phyloP scores from a whole-genome alignment of 106 monocot genomes.

The Allium cepa region DNA sequence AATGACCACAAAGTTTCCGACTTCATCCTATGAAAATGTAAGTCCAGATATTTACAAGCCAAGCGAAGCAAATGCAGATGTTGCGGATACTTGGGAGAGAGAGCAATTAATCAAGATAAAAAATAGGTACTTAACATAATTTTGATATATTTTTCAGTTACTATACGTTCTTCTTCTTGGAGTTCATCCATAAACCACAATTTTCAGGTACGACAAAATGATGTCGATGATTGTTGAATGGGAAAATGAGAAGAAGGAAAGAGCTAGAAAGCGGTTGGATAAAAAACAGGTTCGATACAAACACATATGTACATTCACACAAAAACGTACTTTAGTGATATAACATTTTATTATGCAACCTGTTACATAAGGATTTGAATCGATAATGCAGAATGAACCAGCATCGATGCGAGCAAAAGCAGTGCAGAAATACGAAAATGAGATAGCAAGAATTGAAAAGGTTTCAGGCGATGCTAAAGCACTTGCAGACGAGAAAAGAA shows the following conservation, averaged over 20 bases:
- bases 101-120: slow-evolving; percentile 15
- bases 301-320: neutral
- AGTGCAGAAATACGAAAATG: slow-evolving; percentile 36
- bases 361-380: neutral
- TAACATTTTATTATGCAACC: neutral
- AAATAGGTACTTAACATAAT: slow-evolving; percentile 5
- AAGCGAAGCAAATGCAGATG: slow-evolving; percentile 4
- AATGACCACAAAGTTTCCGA: slow-evolving; percentile 4
- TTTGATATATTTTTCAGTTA: too few species aligned
- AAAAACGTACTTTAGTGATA: neutral
- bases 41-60: neutral
- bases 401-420: slow-evolving; percentile 33
- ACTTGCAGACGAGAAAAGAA: slow-evolving; percentile 36
- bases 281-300: slow-evolving; percentile 9
- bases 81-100: slow-evolving; percentile 22
- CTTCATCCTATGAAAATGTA: slow-evolving; percentile 4
- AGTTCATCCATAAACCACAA: neutral
- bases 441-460: slow-evolving; percentile 57
- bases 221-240: slow-evolving; percentile 24
- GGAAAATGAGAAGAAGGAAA: slow-evolving; percentile 24
- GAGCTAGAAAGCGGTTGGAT: slow-evolving; percentile 11
- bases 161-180: neutral
- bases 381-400: slow-evolving; percentile 48
- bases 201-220: slow-evolving; percentile 16
- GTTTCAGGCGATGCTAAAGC: slow-evolving; percentile 33